Conservation (phyloP, 2,329 filamentous ascomycete species). For the Scytalidium lignicola region DNA sequence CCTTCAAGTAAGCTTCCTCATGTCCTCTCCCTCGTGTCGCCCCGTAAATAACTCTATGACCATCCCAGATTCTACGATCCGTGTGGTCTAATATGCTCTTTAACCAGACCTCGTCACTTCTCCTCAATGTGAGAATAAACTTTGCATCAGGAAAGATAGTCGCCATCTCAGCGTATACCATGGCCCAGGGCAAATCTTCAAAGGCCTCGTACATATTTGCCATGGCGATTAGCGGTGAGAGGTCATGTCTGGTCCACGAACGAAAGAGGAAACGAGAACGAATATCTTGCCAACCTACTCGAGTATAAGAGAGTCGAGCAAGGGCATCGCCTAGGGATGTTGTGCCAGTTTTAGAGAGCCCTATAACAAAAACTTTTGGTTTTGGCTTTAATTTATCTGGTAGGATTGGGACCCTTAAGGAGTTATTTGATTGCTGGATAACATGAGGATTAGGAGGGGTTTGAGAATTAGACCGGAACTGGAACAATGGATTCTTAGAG, state of each 20-base stretch:
- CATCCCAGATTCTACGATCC: slow-evolving; percentile 1
- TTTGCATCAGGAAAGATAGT: slow-evolving; percentile 3
- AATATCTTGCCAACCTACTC: slow-evolving; percentile 7
- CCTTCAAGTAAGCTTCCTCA: slow-evolving; percentile 5
- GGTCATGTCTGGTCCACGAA: slow-evolving; percentile 1
- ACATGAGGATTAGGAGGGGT: too few species aligned
- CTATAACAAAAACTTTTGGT: slow-evolving; percentile 8
- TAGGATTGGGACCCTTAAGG: too few species aligned
- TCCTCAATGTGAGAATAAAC: slow-evolving; percentile 6
- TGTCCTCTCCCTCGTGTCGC: slow-evolving; percentile 4
- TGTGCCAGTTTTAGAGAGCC: slow-evolving; percentile 9
- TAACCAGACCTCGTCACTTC: slow-evolving; percentile 4
- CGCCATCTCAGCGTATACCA: slow-evolving; percentile 6
- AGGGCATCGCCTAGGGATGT: slow-evolving; percentile 9
- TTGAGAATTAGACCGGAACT: too few species aligned
- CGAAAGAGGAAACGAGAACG: slow-evolving; percentile 3
- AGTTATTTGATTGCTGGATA: too few species aligned
- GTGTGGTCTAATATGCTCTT: slow-evolving; percentile 3
- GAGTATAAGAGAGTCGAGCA: slow-evolving; percentile 1
- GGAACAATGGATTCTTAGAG: too few species aligned
- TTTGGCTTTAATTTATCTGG: neutral
- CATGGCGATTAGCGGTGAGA: slow-evolving; percentile 1
- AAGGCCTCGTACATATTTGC: slow-evolving; percentile 2
- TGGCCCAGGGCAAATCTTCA: slow-evolving; percentile 7
- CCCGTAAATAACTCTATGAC: slow-evolving; percentile 5